Base-by-base conservation (phyloP, 2,329 filamentous ascomycete species). In the Nemania serpens region DNA sequence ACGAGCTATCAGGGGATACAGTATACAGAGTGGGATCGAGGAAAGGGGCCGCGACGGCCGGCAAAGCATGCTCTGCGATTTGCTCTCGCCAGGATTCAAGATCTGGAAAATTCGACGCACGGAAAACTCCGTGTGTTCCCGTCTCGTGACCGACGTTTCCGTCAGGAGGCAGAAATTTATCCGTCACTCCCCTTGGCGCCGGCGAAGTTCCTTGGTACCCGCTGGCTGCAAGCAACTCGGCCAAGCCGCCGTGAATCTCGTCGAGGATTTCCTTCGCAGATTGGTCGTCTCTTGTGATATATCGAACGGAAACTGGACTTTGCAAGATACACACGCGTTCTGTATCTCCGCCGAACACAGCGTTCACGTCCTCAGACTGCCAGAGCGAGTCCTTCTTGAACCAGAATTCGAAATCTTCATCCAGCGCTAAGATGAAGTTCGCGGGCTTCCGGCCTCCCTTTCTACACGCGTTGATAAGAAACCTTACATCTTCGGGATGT, bases 311-410 rank as follows among this genome's bases (percentile, higher is more conserved):
- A 78, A 93, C 92, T 3, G 95, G 95, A 17, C 95, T 95, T 75
- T 98, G 95, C 45, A 99, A 82, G 74, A 99, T 97, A 80, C 93
- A 97, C 45, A 93, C 96, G 74, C 95, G 88, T 66, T 92, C 93
- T 60, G 99, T 95, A 74, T 99, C 95, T 78, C 98, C 94, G 68
- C 85, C 94, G 61, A 97, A 92, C 57, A 99, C 93, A 50, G 95
- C 94, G 70, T 95, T 93, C 11, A 99, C 83, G 72, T 99, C 95
- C 78, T 99, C 95, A 1, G 95, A 98, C 79, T 99, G 95, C 95
- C 95, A 99, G 6, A 99, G 84, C 1, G 95, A 98, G 76, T 99
- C 95, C 82, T 99, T 99, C 87, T 99, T 99, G 89, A 99, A 99
- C 83, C 92, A 99, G 79, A 96, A 96, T 75, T 99, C 95, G 68